Evolutionary conservation across 1,284 basidiomycete species (phyloP).

Genomic region (Kalmanozyma brasiliensis): DNA sequence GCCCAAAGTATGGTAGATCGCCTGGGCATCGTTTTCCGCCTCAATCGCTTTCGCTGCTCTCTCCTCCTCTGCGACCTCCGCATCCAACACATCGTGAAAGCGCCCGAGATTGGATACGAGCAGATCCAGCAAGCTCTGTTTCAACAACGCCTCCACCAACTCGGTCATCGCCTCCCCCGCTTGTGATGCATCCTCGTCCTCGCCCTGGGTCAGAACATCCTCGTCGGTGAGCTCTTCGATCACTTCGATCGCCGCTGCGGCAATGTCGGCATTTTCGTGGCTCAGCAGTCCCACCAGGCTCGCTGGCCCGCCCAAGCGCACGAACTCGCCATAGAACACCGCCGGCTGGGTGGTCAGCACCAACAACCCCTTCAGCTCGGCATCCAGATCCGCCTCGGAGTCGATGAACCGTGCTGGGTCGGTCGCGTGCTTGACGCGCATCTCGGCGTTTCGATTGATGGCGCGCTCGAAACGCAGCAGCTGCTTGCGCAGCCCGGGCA

Average conservation of each 20-base stretch:
- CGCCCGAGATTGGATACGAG: constrained; percentile 82
- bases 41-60: constrained; percentile 21
- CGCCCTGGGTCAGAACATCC: constrained; percentile 83
- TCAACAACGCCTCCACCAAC: constrained; percentile 70
- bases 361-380: constrained; percentile 80
- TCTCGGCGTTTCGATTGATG: constrained; percentile 91
- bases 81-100: constrained; percentile 49
- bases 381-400: constrained; percentile 93
- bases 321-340: constrained; percentile 87
- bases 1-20: constrained; percentile 70
- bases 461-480: constrained; percentile 86
- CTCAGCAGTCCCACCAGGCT: constrained; percentile 81
- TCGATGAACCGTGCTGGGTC: constrained; percentile 85
- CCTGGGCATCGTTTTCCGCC: constrained; percentile 52
- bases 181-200: constrained; percentile 68
- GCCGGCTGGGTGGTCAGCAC: constrained; percentile 87
- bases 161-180: constrained; percentile 16
- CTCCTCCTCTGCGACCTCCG: constrained; percentile 9
- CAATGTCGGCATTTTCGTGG: constrained; percentile 67
- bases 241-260: constrained; percentile 53
- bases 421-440: constrained; percentile 73
- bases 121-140: constrained; percentile 84
- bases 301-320: constrained; percentile 78
- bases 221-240: constrained; percentile 96
- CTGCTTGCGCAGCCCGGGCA: constrained; percentile 72